A percentile compares a stretch with the other conserved stretches of the same genome.
Conservation (phyloP, 805 yeast genomes). For the Candida ascalaphidarum region DNA sequence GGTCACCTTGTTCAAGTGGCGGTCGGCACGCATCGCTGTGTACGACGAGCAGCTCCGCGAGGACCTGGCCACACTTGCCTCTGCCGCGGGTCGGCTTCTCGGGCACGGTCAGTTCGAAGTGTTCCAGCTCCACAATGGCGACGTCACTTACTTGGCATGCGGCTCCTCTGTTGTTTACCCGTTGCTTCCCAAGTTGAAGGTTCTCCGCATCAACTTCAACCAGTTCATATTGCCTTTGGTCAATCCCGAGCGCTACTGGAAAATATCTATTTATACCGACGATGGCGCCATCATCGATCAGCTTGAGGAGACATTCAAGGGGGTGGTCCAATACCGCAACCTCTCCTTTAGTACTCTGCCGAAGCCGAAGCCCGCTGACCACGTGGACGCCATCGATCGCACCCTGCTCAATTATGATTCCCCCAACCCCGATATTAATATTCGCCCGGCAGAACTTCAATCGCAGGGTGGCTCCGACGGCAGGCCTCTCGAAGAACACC, state of each 20-base stretch:
- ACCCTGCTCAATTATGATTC: too few relatives aligned
- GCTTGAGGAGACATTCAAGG: constrained; percentile 29
- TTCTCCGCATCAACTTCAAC: constrained; percentile 39
- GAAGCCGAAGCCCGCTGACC: too few relatives aligned
- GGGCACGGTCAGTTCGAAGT: constrained; percentile 56
- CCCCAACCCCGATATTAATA: constrained; percentile 2
- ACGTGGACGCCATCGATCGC: too few relatives aligned
- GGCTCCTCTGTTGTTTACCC: constrained; percentile 68
- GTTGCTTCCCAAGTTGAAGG: constrained; percentile 53
- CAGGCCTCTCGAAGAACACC: too few relatives aligned
- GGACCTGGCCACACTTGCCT: constrained; percentile 4
- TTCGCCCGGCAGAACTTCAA: constrained; percentile 6
- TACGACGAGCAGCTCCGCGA: constrained; percentile 23
- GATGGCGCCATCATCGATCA: constrained; percentile 15
- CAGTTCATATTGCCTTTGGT: constrained; percentile 57
- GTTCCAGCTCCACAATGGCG: constrained; percentile 49
- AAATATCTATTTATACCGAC: constrained; percentile 29
- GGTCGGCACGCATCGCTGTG: constrained; percentile 24
- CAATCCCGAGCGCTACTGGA: constrained; percentile 76
- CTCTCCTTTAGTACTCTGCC: constrained; percentile 10
- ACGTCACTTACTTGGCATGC: constrained; percentile 55
- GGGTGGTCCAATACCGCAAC: constrained; percentile 35
- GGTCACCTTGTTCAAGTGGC: constrained; percentile 23
- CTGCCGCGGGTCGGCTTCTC: constrained; percentile 37
- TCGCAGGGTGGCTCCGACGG: constrained; percentile 5